A percentile compares a stretch with the other conserved stretches of the same genome.
phyloP scores from a whole-genome alignment of 208 protist species.

The Crithidia mellificae region DNA sequence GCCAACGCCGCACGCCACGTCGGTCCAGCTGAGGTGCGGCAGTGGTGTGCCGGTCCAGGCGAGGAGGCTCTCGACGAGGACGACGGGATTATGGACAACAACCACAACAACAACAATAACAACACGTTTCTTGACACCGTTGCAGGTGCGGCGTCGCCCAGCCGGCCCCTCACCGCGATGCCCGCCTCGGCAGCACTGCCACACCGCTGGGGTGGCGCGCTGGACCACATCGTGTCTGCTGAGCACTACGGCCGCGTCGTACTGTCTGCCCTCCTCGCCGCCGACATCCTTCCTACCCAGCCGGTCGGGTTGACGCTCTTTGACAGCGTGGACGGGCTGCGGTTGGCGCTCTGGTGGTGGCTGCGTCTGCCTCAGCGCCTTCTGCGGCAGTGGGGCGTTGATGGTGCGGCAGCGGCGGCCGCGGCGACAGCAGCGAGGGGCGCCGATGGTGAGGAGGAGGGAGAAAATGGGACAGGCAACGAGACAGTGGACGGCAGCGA shows the following conservation, averaged over 20 bases:
- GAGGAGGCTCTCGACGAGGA: conserved; percentile 12
- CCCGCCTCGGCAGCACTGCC: conserved; percentile 1
- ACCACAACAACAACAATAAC: background rate
- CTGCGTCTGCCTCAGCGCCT: conserved; percentile 42
- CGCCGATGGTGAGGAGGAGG: conserved; percentile 6
- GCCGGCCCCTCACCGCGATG: background rate
- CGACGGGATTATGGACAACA: background rate
- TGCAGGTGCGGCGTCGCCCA: too few species aligned
- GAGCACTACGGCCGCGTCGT: conserved; percentile 28
- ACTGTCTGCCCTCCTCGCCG: conserved; percentile 43
- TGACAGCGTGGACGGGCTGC: conserved; percentile 43
- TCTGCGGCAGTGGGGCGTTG: conserved; percentile 49
- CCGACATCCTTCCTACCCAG: conserved; percentile 47
- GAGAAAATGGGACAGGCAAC: too few species aligned
- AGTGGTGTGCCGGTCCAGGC: conserved; percentile 22
- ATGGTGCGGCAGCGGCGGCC: conserved; percentile 24
- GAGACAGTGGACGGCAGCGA: too few species aligned
- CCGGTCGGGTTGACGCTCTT: conserved; percentile 35
- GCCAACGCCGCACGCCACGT: background rate
- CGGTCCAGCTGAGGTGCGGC: conserved; percentile 8
- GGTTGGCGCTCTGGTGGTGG: conserved; percentile 69
- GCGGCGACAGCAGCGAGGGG: conserved; percentile 14
- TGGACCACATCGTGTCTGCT: conserved; percentile 33
- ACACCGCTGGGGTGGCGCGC: conserved; percentile 25
- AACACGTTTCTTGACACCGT: too few species aligned